These are phyloP conservation scores for Vitis hybrid DNA, from an alignment of 177 flowering plant species.

Conservation along the genomic window DNA sequence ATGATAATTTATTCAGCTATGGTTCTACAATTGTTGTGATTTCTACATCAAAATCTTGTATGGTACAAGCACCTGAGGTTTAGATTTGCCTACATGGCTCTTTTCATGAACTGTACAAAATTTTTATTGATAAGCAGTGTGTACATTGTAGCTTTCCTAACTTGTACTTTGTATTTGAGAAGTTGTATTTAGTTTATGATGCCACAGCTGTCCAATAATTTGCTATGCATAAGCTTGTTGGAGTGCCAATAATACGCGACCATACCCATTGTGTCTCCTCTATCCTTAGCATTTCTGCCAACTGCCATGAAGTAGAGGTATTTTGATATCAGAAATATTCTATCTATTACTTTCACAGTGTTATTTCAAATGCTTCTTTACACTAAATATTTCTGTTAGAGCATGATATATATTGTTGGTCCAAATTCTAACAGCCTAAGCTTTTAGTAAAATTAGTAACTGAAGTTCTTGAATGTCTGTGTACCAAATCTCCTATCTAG, in stretches of 20 bases:
- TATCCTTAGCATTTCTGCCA: slow-evolving; percentile 65
- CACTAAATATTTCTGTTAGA: neutral
- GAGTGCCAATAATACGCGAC: slow-evolving; percentile 69
- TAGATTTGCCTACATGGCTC: no score
- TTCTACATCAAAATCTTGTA: no score
- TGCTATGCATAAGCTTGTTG: slow-evolving; percentile 59
- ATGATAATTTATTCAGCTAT: no score
- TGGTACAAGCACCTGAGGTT: no score
- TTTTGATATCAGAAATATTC: slow-evolving; percentile 11
- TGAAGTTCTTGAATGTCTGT: no score
- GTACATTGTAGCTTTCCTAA: neutral
- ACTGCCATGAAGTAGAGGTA: slow-evolving; percentile 37
- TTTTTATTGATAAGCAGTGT: neutral
- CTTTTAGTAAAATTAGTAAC: no score
- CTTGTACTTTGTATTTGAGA: neutral
- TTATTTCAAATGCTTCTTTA: no score
- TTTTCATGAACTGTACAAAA: neutral
- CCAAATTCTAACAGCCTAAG: no score
- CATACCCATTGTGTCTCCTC: slow-evolving; percentile 64
- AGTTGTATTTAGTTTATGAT: slow-evolving; percentile 20
- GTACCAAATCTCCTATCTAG: no score
- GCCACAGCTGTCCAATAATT: slow-evolving; percentile 55
- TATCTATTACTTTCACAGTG: neutral
- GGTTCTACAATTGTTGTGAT: no score
- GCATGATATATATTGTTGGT: no score